Base-by-base conservation (phyloP, 257 asterid genomes). In the Plantago elongata region DNA sequence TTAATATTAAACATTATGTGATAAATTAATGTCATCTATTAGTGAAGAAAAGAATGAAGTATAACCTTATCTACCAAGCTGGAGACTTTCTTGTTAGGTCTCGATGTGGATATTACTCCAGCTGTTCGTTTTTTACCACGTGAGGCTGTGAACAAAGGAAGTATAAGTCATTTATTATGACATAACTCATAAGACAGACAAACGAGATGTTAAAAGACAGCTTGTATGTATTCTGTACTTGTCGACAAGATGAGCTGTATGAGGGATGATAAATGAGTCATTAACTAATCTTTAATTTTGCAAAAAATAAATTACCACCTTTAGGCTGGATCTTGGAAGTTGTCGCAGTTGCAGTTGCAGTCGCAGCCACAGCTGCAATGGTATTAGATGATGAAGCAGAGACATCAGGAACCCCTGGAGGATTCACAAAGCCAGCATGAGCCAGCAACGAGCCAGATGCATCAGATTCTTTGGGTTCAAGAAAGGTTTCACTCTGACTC, bases 31-130 rank as follows among this genome's bases (percentile, higher is more conserved):
- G 48, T 50, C 58, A 68, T 38, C 11, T 16, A 4, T n/a, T 43
- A 2, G 51, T 47, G 12, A 12, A n/a, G 50, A 59, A 30, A 54
- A 22, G 60, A 62, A 63, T 43, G 29, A 66, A 61, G 51, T 40
- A 17, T 30, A 69, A 93, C 99, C 97, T 93, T 93, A 81, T 93
- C 97, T 54, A 93, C 99, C 94, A 93, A 70, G 76, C 93, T 82
- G 63, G 95, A 93, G 52, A 93, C 97, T 67, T 93, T 93, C 81
- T 89, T 93, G 79, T 85, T 93, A 57, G 96, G 79, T 82, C 85
- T 89, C 78, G 84, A 78, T 17, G 95, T 74, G 62, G 99, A 76
- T 51, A 73, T 88, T 45, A 79, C 84, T 43, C 95, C 77, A 64
- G 75, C 82, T 16, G 91, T 62, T 64, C 88, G 79, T 75, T 92